Evolutionary conservation across 2,329 filamentous ascomycete genomes (phyloP).

Genomic region (Cladosporium sphaerospermum): DNA sequence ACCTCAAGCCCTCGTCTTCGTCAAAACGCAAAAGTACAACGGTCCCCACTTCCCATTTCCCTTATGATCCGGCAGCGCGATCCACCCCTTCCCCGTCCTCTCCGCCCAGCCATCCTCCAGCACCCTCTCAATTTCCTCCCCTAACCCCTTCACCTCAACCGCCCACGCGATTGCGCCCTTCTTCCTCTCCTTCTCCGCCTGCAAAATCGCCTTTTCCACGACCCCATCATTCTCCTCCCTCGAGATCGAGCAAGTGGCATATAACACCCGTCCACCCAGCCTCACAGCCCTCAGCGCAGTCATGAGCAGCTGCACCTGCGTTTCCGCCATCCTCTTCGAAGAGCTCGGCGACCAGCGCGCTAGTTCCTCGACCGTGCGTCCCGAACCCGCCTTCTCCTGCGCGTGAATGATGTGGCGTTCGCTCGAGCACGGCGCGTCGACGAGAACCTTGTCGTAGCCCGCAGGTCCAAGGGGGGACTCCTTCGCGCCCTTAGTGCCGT

Average conservation of each 20-base stretch:
- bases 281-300: constrained; percentile 32
- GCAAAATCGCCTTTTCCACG: constrained; percentile 30
- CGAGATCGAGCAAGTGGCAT: constrained; percentile 38
- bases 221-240: constrained; percentile 38
- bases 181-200: constrained; percentile 33
- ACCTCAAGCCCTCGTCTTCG: constrained; percentile 20
- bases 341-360: constrained; percentile 33
- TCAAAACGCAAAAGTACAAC: constrained; percentile 35
- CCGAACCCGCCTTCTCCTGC: constrained; percentile 26
- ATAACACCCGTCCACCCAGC: constrained; percentile 33
- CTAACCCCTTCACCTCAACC: constrained; percentile 22
- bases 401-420: constrained; percentile 37
- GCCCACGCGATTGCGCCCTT: constrained; percentile 30
- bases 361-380: constrained; percentile 11
- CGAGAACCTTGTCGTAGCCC: constrained; percentile 36
- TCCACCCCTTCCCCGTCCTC: constrained; percentile 35
- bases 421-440: constrained; percentile 38
- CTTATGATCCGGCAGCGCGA: constrained; percentile 37
- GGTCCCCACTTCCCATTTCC: constrained; percentile 34
- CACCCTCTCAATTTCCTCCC: constrained; percentile 17
- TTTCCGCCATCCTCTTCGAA: constrained; percentile 32
- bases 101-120: constrained; percentile 17
- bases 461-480: constrained; percentile 26
- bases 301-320: constrained; percentile 31
- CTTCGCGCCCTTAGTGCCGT: constrained; percentile 19